phyloP scores from a whole-genome alignment of 495 filamentous ascomycete species.

The Cercophora scortea region DNA sequence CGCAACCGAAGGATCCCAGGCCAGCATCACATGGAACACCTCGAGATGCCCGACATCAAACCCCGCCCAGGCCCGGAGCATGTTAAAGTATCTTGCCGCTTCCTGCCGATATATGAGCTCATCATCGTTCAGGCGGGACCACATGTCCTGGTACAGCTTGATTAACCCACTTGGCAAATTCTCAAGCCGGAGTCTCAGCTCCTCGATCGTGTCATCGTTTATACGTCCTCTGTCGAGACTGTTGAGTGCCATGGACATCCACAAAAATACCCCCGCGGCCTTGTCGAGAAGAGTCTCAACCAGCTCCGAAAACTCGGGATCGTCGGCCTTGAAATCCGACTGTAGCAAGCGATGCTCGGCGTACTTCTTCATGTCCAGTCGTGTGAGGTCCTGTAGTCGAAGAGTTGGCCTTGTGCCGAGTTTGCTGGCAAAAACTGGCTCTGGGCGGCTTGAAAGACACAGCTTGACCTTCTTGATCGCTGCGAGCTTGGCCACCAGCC shows the following conservation, averaged over 20 bases:
- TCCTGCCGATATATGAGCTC: constrained; percentile 2
- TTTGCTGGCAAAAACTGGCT: constrained; percentile 3
- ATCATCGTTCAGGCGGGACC: constrained; percentile 10
- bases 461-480: constrained; percentile 8
- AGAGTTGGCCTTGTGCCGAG: constrained; percentile 5
- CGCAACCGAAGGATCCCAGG: no score
- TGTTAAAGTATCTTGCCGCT: constrained; percentile 8
- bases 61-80: background rate
- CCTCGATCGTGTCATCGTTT: no score
- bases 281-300: constrained; percentile 13
- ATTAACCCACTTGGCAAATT: constrained; percentile 22
- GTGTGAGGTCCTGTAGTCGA: constrained; percentile 23
- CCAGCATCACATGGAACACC: constrained; percentile 2
- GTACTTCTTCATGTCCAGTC: constrained; percentile 23
- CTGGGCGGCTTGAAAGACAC: constrained; percentile 11
- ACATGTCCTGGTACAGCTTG: constrained; percentile 20
- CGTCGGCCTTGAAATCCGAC: background rate
- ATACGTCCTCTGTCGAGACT: no score
- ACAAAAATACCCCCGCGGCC: constrained; percentile 33
- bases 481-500: background rate
- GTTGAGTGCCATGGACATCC: constrained; percentile 28
- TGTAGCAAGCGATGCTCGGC: constrained; percentile 14
- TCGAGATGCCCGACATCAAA: background rate
- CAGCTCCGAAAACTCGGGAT: no score
- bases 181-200: no score